Conservation (phyloP, 2,329 filamentous ascomycete genomes). For the Phialophora tarda region DNA sequence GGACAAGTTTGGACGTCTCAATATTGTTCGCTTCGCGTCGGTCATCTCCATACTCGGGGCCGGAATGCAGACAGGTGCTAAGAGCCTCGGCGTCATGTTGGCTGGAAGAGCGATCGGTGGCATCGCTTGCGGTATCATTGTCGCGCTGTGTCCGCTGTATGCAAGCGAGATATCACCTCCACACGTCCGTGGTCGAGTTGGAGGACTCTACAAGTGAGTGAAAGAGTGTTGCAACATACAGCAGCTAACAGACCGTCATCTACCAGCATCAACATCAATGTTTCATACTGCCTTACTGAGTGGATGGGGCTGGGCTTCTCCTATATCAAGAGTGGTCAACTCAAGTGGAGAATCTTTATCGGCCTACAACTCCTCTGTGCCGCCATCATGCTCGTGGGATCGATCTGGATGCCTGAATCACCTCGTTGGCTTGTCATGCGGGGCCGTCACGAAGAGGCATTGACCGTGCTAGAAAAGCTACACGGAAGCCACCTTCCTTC, state of each 20-base stretch:
- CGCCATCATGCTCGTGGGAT: conserved; percentile 19
- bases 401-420: conserved; percentile 40
- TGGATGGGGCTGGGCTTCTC: conserved; percentile 19
- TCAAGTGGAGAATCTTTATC: conserved; percentile 22
- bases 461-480: conserved; percentile 22
- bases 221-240: neutral
- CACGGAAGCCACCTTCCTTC: conserved; percentile 6
- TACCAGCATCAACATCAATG: neutral
- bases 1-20: conserved; percentile 23
- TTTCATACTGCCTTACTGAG: neutral
- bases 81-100: conserved; percentile 20
- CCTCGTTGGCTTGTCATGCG: conserved; percentile 40
- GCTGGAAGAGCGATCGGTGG: conserved; percentile 24
- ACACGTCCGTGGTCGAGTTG: conserved; percentile 16
- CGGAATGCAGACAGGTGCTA: conserved; percentile 11
- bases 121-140: conserved; percentile 22
- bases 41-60: conserved; percentile 17
- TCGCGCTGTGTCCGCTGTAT: conserved; percentile 24
- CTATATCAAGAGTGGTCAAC: conserved; percentile 10
- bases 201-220: conserved; percentile 16
- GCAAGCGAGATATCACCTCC: conserved; percentile 22
- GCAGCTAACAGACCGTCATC: neutral
- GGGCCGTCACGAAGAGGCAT: conserved; percentile 34
- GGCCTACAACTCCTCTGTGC: conserved; percentile 14
- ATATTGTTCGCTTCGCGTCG: conserved; percentile 20